phyloP scores from a whole-genome alignment of 1,284 basidiomycete genomes.

The Rhodotorula glutinis region DNA sequence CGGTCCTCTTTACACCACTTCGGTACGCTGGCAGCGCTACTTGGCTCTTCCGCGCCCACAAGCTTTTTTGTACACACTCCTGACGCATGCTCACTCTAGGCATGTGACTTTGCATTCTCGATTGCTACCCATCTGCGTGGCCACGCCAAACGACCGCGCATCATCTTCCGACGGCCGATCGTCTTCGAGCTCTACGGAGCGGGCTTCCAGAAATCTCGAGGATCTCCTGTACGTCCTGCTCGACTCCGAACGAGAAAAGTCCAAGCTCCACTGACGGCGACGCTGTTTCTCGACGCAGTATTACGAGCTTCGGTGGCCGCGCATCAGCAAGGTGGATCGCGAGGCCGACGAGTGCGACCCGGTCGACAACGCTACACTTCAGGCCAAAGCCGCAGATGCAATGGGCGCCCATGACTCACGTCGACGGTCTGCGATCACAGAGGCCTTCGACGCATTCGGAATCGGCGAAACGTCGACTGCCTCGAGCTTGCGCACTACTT shows the following conservation, averaged over 20 bases:
- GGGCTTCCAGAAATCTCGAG: constrained; percentile 56
- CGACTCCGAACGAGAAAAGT: neutral
- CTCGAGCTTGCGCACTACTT: no score
- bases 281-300: constrained; percentile 54
- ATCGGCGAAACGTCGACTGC: no score
- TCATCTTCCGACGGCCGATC: constrained; percentile 63
- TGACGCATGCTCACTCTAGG: constrained; percentile 19
- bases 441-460: no score
- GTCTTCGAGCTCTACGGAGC: constrained; percentile 73
- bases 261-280: no score
- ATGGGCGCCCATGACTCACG: no score
- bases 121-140: constrained; percentile 18
- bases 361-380: constrained; percentile 29
- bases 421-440: no score
- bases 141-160: constrained; percentile 55
- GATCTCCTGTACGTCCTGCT: constrained; percentile 56
- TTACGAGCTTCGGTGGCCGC: constrained; percentile 77
- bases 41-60: no score
- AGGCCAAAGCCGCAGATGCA: constrained; percentile 15
- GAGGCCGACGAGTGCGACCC: constrained; percentile 7
- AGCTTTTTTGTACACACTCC: constrained; percentile 12
- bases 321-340: constrained; percentile 45
- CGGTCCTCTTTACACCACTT: constrained; percentile 4
- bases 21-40: no score
- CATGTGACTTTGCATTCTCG: constrained; percentile 31